These are phyloP conservation scores for Adenanthera pavonina DNA, from an alignment of 306 rosid species.

Conservation along the genomic window DNA sequence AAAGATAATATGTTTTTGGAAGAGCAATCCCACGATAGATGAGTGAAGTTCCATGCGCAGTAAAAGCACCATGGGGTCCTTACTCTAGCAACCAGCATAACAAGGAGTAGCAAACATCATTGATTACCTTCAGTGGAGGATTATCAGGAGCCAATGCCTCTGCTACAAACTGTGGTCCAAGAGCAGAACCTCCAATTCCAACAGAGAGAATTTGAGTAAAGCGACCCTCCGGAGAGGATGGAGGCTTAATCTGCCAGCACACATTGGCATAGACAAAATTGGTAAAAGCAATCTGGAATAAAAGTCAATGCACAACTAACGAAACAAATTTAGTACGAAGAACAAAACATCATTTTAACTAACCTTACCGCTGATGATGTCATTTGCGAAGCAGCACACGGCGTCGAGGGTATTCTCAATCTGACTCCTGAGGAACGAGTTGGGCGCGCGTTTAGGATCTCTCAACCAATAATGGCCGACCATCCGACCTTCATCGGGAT, in stretches of 20 bases:
- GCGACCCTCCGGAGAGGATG: conserved; percentile 70
- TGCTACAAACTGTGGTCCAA: conserved; percentile 98
- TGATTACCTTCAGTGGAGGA: conserved; percentile 91
- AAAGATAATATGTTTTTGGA: background rate
- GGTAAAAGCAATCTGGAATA: background rate
- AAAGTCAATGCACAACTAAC: background rate
- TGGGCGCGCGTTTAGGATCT: conserved; percentile 77
- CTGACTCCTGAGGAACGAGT: conserved; percentile 59
- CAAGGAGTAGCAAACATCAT: conserved; percentile 23
- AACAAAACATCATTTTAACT: conserved; percentile 32
- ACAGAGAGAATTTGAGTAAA: conserved; percentile 87
- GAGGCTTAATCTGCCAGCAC: conserved; percentile 83
- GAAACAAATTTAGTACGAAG: background rate
- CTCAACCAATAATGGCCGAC: conserved; percentile 98
- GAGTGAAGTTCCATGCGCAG: background rate
- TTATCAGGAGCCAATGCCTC: conserved; percentile 98
- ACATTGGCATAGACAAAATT: conserved; percentile 11
- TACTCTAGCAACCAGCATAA: background rate
- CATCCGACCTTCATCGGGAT: conserved; percentile 97
- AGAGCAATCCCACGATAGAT: background rate
- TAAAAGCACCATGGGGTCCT: background rate
- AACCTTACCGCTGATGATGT: conserved; percentile 93
- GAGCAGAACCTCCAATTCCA: conserved; percentile 99
- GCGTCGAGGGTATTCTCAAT: conserved; percentile 75
- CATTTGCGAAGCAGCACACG: conserved; percentile 65